A percentile compares a stretch with the other conserved stretches of the same genome.
These are phyloP conservation scores for Podospora comata DNA, from an alignment of 495 filamentous ascomycete genomes.

Conservation along the genomic window DNA sequence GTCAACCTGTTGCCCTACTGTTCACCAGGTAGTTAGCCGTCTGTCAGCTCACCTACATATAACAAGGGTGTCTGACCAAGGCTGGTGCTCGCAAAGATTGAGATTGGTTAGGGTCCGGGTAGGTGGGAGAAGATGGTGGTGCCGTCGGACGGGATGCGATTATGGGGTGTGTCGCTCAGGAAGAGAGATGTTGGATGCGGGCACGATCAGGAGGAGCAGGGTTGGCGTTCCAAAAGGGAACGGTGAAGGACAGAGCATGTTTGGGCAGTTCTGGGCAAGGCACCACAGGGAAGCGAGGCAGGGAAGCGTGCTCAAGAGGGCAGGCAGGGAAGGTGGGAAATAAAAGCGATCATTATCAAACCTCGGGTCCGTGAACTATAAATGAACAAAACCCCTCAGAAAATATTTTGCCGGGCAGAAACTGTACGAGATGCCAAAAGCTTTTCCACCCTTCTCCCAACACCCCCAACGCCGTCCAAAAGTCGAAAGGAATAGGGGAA, in stretches of 20 bases:
- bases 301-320: conserved; percentile 2
- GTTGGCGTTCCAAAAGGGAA: not conserved
- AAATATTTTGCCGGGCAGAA: not conserved
- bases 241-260: conserved; percentile 4
- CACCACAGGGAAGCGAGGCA: not conserved
- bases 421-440: conserved; percentile 7
- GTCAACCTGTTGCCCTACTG: not conserved
- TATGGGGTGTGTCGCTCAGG: not conserved
- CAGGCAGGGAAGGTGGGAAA: not conserved
- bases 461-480: conserved; percentile 25
- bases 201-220: not conserved
- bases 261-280: conserved; percentile 6
- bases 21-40: not conserved
- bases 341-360: conserved; percentile 1
- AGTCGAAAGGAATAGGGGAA: conserved; percentile 13
- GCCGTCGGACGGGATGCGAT: not conserved
- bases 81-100: not conserved
- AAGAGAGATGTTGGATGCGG: not conserved
- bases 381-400: conserved; percentile 8
- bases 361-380: not conserved
- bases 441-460: conserved; percentile 20
- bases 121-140: not conserved
- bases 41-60: not conserved
- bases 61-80: not conserved
- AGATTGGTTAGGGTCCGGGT: not conserved